A percentile compares a stretch with the other conserved stretches of the same genome.
Conservation (phyloP, 345 rosid genomes). For the Hypericum perforatum region DNA sequence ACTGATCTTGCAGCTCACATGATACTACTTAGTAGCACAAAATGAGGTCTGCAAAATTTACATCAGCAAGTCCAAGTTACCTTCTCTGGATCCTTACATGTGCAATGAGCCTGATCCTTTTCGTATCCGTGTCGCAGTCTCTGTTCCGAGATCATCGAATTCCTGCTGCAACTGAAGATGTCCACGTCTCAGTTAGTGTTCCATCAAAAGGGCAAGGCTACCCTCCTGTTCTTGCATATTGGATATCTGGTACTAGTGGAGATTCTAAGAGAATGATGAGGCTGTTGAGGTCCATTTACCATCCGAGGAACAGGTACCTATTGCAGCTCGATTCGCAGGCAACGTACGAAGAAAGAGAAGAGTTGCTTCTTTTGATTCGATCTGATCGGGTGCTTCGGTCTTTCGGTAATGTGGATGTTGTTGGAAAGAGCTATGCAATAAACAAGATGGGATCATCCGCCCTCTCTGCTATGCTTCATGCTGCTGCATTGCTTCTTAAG, state of each 20-base stretch:
- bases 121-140: slow-evolving; percentile 7
- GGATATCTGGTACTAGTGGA: slow-evolving; percentile 26
- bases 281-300: slow-evolving; percentile 28
- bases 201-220: slow-evolving; percentile 15
- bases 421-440: slow-evolving; percentile 22
- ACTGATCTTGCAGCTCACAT: too few species aligned
- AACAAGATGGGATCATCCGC: slow-evolving; percentile 26
- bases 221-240: slow-evolving; percentile 32
- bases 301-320: slow-evolving; percentile 31
- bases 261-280: slow-evolving; percentile 27
- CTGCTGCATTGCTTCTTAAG: slow-evolving; percentile 32
- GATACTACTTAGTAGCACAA: neutral
- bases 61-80: slow-evolving; percentile 7
- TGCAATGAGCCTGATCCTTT: slow-evolving; percentile 4
- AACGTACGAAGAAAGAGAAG: slow-evolving; percentile 14
- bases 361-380: slow-evolving; percentile 10
- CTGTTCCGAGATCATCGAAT: neutral
- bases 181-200: neutral
- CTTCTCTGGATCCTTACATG: slow-evolving; percentile 11
- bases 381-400: slow-evolving; percentile 14
- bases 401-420: slow-evolving; percentile 31
- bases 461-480: slow-evolving; percentile 29
- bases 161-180: neutral
- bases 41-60: slow-evolving; percentile 11
- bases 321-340: slow-evolving; percentile 25